These are phyloP conservation scores for Nemania sp. DNA, from an alignment of 2,329 filamentous ascomycete genomes.

Conservation along the genomic window DNA sequence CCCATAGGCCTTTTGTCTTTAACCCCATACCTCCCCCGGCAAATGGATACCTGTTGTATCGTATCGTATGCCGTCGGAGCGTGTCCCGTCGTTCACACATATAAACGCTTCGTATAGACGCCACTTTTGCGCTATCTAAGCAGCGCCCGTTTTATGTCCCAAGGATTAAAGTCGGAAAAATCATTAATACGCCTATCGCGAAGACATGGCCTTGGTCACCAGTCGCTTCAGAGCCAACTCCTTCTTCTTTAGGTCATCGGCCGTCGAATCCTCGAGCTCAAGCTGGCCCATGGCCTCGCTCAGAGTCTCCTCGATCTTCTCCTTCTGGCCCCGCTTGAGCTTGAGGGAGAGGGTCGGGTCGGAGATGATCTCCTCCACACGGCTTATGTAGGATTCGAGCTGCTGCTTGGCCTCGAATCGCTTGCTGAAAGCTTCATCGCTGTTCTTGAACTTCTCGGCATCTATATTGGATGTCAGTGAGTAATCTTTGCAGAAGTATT, in stretches of 20 bases:
- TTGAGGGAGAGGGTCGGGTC: slow-evolving; percentile 95
- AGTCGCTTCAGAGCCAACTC: slow-evolving; percentile 96
- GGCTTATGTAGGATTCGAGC: slow-evolving; percentile 97
- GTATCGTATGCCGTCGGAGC: slow-evolving; percentile 31
- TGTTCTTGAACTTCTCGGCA: slow-evolving; percentile 97
- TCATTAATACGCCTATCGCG: slow-evolving; percentile 64
- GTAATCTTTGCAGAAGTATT: neutral
- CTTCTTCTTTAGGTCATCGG: slow-evolving; percentile 99
- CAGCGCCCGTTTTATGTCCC: slow-evolving; percentile 36
- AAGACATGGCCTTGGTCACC: slow-evolving; percentile 97
- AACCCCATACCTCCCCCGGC: slow-evolving; percentile 33
- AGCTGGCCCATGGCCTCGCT: slow-evolving; percentile 97
- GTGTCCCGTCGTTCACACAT: slow-evolving; percentile 35
- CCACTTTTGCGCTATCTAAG: slow-evolving; percentile 32
- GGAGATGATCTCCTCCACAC: slow-evolving; percentile 97
- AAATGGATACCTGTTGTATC: slow-evolving; percentile 30
- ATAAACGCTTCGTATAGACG: slow-evolving; percentile 33
- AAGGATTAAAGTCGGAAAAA: slow-evolving; percentile 34
- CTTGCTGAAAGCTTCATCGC: slow-evolving; percentile 99
- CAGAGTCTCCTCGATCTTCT: slow-evolving; percentile 97
- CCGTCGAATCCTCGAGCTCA: slow-evolving; percentile 87
- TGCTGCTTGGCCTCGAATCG: slow-evolving; percentile 98
- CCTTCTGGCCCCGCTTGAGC: slow-evolving; percentile 98
- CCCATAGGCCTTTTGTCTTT: slow-evolving; percentile 38
- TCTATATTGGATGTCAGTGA: slow-evolving; percentile 52